A percentile compares a stretch with the other conserved stretches of the same genome.
Evolutionary conservation across 1,284 basidiomycete genomes (phyloP).

Genomic region (Apiotrichum mycotoxinovorans): DNA sequence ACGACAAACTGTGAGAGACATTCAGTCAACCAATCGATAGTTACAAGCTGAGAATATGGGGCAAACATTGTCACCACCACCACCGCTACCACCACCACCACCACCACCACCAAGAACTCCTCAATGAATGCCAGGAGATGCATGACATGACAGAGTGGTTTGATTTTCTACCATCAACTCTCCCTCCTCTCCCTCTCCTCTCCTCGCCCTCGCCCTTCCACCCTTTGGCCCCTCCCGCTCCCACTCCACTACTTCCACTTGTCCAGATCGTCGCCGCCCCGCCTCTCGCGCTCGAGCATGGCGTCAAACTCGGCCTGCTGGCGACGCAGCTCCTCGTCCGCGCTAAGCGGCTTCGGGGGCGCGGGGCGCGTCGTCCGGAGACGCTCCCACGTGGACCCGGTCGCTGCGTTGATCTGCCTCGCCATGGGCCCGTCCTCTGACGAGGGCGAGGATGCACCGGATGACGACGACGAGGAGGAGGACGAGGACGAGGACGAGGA

Average conservation of each 20-base stretch:
- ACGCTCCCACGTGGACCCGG: slow-evolving; percentile 3
- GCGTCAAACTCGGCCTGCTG: slow-evolving; percentile 38
- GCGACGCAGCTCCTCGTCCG: slow-evolving; percentile 15
- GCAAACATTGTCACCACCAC: no score
- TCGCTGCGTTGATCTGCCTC: not conserved
- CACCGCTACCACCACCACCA: no score
- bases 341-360: slow-evolving; percentile 3
- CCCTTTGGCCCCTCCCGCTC: no score
- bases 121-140: no score
- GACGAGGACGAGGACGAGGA: not conserved
- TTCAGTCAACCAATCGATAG: no score
- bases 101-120: no score
- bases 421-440: not conserved
- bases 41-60: no score
- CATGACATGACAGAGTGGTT: no score
- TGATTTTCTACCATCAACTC: no score
- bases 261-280: slow-evolving; percentile 21
- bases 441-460: not conserved
- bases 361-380: slow-evolving; percentile 4
- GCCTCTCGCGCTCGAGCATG: slow-evolving; percentile 35
- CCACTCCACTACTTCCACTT: slow-evolving; percentile 12
- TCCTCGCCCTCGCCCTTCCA: no score
- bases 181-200: no score
- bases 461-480: not conserved
- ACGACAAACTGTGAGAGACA: no score